Percentiles rank a stretch among this genome's conserved stretches.
These are phyloP conservation scores for Colletotrichum phormii DNA, from an alignment of 2,329 filamentous ascomycete genomes.

Conservation along the genomic window DNA sequence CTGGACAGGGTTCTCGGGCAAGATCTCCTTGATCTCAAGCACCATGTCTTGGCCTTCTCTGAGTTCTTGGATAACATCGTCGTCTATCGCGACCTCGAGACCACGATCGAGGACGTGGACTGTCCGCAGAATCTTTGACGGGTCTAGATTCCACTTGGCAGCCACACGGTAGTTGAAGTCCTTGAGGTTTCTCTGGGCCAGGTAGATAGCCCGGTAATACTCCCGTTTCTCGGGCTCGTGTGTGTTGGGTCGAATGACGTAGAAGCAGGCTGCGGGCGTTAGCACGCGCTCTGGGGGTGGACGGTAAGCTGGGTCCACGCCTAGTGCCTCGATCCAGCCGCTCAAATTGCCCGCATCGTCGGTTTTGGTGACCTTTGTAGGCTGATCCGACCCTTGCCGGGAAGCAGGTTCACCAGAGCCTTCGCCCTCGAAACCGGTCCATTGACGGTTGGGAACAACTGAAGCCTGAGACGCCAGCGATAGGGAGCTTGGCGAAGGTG, in stretches of 20 bases:
- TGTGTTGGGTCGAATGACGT: constrained; percentile 71
- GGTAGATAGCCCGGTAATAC: constrained; percentile 87
- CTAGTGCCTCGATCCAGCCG: constrained; percentile 91
- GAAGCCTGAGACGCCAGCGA: constrained; percentile 70
- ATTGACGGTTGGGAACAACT: constrained; percentile 52
- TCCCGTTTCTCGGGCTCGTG: constrained; percentile 64
- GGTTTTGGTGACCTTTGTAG: constrained; percentile 62
- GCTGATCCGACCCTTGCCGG: constrained; percentile 63
- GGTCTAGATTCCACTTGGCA: constrained; percentile 83
- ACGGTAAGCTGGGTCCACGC: constrained; percentile 87
- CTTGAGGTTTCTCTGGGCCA: constrained; percentile 79
- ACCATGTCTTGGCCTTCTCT: constrained; percentile 94
- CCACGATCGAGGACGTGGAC: constrained; percentile 80
- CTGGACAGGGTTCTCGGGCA: constrained; percentile 45
- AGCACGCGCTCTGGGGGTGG: constrained; percentile 78
- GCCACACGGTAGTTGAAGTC: constrained; percentile 81
- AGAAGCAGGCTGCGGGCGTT: constrained; percentile 89
- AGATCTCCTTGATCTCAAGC: constrained; percentile 70
- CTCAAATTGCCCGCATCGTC: constrained; percentile 75
- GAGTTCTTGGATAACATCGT: constrained; percentile 86
- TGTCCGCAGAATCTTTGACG: constrained; percentile 75
- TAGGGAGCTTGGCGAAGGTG: constrained; percentile 73
- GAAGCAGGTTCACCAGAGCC: constrained; percentile 59
- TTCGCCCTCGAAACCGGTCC: constrained; percentile 68
- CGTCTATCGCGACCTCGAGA: constrained; percentile 87